Percentiles rank a stretch among this genome's conserved stretches.
Conservation (phyloP, 768 basidiomycete species). For the Crepidotus variabilis region DNA sequence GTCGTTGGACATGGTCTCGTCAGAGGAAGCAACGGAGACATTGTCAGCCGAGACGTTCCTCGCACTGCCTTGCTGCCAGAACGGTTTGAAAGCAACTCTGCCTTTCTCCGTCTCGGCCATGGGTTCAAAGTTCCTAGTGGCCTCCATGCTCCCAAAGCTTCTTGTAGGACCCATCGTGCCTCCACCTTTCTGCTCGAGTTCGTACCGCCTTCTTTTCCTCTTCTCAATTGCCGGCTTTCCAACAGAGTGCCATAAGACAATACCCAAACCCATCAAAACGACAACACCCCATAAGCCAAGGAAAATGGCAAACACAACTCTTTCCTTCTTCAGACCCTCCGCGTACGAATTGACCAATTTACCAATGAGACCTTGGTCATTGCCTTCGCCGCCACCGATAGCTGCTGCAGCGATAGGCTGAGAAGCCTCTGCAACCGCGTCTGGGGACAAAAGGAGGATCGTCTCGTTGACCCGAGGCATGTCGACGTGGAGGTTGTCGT, state of each 20-base stretch:
- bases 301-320: conserved; percentile 80
- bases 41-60: conserved; percentile 13
- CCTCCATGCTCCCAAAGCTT: conserved; percentile 2
- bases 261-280: conserved; percentile 68
- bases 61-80: conserved; percentile 23
- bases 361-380: conserved; percentile 62
- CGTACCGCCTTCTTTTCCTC: conserved; percentile 46
- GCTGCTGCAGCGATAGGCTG: conserved; percentile 83
- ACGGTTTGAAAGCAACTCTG: conserved; percentile 28
- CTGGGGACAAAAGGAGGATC: conserved; percentile 73
- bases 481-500: conserved; percentile 79
- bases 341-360: conserved; percentile 73
- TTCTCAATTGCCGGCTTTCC: conserved; percentile 43
- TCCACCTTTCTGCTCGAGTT: conserved; percentile 45
- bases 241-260: conserved; percentile 74
- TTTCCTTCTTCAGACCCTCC: conserved; percentile 70
- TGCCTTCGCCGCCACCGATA: conserved; percentile 51
- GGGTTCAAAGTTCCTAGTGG: conserved; percentile 40
- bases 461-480: conserved; percentile 76
- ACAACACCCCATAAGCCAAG: conserved; percentile 82
- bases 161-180: conserved; percentile 42
- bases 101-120: conserved; percentile 35
- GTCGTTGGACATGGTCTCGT: conserved; percentile 9
- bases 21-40: conserved; percentile 7
- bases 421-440: conserved; percentile 68